Evolutionary conservation across 2,329 filamentous ascomycete genomes (phyloP).

Genomic region (Monosporascus sp.): DNA sequence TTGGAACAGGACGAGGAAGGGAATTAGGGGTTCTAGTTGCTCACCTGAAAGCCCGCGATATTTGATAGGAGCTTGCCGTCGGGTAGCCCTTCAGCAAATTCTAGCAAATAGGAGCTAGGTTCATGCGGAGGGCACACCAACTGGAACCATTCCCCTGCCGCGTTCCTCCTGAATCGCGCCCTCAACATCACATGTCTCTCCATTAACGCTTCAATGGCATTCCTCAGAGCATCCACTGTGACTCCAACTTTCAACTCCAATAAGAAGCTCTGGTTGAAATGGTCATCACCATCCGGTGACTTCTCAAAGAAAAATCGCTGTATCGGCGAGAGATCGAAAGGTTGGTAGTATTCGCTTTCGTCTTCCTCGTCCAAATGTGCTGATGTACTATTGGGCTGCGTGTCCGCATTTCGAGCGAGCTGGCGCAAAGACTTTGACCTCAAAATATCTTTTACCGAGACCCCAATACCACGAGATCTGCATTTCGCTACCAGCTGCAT

Average conservation of each 20-base stretch:
- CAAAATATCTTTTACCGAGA: conserved; percentile 30
- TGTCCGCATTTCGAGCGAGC: conserved; percentile 19
- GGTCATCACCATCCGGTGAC: conserved; percentile 28
- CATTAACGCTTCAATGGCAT: conserved; percentile 21
- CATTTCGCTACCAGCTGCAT: conserved; percentile 38
- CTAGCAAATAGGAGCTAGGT: not conserved
- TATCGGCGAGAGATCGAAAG: conserved; percentile 38
- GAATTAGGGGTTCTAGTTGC: too few species aligned
- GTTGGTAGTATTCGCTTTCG: conserved; percentile 3
- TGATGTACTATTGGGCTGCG: conserved; percentile 3
- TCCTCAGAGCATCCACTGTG: conserved; percentile 3
- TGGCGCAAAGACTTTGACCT: conserved; percentile 16
- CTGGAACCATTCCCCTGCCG: not conserved
- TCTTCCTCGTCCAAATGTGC: conserved; percentile 6
- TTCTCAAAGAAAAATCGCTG: conserved; percentile 37
- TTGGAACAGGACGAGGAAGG: too few species aligned
- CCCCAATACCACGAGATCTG: conserved; percentile 21
- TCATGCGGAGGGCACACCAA: not conserved
- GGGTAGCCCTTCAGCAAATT: not conserved
- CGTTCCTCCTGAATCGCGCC: conserved; percentile 21
- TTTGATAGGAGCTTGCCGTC: not conserved
- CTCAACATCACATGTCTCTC: conserved; percentile 31
- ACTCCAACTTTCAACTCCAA: conserved; percentile 28
- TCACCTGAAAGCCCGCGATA: not conserved
- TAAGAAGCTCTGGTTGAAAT: conserved; percentile 33